These are phyloP conservation scores for Hyaloscypha hepaticicola DNA, from an alignment of 495 filamentous ascomycete species.

Conservation along the genomic window DNA sequence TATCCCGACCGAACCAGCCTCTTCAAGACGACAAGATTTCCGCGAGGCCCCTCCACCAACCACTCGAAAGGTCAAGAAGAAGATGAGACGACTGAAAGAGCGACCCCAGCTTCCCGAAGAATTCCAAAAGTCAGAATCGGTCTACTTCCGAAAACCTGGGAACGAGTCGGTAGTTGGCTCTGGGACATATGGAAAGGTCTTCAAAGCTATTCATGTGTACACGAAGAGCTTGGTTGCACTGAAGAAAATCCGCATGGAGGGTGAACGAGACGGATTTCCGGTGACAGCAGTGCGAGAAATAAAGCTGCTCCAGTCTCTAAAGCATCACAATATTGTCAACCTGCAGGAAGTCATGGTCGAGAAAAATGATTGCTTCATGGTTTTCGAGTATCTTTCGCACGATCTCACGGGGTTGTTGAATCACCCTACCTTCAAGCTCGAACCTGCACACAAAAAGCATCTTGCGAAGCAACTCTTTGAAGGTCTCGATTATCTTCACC, in stretches of 20 bases:
- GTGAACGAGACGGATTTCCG: conserved; percentile 95
- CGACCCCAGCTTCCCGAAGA: conserved; percentile 69
- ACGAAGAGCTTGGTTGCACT: conserved; percentile 87
- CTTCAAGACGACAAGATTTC: conserved; percentile 35
- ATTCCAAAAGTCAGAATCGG: conserved; percentile 73
- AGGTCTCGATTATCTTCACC: conserved; percentile 91
- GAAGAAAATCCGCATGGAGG: conserved; percentile 94
- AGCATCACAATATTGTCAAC: conserved; percentile 85
- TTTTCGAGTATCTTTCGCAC: conserved; percentile 97
- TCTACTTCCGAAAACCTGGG: conserved; percentile 88
- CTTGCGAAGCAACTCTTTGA: conserved; percentile 92
- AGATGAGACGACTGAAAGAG: conserved; percentile 67
- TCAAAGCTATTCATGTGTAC: conserved; percentile 95
- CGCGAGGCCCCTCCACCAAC: conserved; percentile 48
- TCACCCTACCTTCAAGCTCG: conserved; percentile 88
- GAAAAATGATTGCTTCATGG: conserved; percentile 98
- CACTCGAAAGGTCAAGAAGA: conserved; percentile 63
- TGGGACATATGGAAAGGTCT: conserved; percentile 95
- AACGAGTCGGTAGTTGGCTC: conserved; percentile 94
- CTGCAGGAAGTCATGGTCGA: conserved; percentile 97
- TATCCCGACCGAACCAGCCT: conserved; percentile 40
- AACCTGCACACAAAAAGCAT: conserved; percentile 87
- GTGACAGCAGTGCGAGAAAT: conserved; percentile 97
- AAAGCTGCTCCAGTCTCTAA: conserved; percentile 92
- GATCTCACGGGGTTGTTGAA: conserved; percentile 88